A percentile compares a stretch with the other conserved stretches of the same genome.
phyloP scores from a whole-genome alignment of 2,329 filamentous ascomycete species.

The Epichloe gansuensis region DNA sequence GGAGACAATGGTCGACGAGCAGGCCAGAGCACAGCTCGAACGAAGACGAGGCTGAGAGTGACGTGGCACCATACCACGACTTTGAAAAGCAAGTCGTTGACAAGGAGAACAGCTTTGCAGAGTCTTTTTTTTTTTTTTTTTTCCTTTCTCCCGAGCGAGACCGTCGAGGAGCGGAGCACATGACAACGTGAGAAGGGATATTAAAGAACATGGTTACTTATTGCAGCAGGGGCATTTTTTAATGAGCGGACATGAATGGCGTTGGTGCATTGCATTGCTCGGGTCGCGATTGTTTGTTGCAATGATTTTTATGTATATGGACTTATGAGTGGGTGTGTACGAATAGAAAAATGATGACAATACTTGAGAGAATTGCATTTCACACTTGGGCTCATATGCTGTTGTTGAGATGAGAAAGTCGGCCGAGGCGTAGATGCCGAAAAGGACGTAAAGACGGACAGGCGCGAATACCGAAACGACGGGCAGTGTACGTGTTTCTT shows the following conservation, averaged over 20 bases:
- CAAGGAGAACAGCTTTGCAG: conserved; percentile 17
- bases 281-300: background rate
- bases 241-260: background rate
- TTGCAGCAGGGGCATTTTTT: background rate
- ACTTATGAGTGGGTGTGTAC: background rate
- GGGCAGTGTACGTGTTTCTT: too few species aligned
- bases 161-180: background rate
- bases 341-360: background rate
- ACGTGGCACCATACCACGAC: conserved; percentile 9
- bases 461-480: too few species aligned
- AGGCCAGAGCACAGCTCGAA: conserved; percentile 8
- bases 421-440: too few species aligned
- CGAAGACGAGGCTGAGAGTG: conserved; percentile 7
- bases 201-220: background rate
- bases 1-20: conserved; percentile 9
- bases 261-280: background rate
- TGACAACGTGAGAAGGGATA: background rate
- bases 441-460: too few species aligned
- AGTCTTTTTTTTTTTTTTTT: too few species aligned
- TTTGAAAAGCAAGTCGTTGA: conserved; percentile 22
- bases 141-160: too few species aligned
- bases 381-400: too few species aligned
- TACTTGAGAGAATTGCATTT: background rate
- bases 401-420: too few species aligned
- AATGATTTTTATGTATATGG: background rate